Evolutionary conservation across 2,329 filamentous ascomycete genomes (phyloP).

Genomic region (Teratosphaeria destructans): DNA sequence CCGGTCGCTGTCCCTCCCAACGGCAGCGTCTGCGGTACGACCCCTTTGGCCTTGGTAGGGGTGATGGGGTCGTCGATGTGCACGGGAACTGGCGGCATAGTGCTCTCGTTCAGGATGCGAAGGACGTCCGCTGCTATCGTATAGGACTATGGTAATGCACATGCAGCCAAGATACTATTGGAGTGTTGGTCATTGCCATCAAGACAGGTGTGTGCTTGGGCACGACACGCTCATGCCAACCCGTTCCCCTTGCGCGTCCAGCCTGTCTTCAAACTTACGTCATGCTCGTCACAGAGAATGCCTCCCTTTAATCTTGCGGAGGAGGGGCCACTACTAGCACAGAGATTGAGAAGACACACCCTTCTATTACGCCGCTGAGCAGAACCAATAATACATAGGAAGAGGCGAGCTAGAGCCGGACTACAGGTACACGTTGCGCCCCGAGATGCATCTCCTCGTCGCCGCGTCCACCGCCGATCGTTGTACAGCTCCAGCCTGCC

Average conservation of each 20-base stretch:
- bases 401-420: conserved; percentile 20
- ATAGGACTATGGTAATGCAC: conserved; percentile 2
- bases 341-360: neutral
- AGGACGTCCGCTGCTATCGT: conserved; percentile 1
- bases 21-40: conserved; percentile 29
- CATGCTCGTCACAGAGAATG: neutral
- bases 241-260: neutral
- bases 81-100: conserved; percentile 38
- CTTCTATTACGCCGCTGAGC: conserved; percentile 20
- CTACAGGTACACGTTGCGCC: conserved; percentile 20
- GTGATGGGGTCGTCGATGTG: conserved; percentile 38
- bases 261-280: neutral
- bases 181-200: neutral
- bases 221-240: neutral
- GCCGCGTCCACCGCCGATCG: conserved; percentile 3
- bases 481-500: conserved; percentile 1
- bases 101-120: conserved; percentile 4
- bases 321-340: neutral
- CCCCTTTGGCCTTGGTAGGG: conserved; percentile 27
- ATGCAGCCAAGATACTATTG: neutral
- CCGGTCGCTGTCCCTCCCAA: conserved; percentile 7
- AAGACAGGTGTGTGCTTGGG: neutral
- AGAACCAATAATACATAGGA: conserved; percentile 24
- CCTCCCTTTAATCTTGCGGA: neutral
- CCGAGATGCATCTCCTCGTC: conserved; percentile 3